Conservation (phyloP, 1,284 basidiomycete genomes). For the Fomitiporia mediterranea region DNA sequence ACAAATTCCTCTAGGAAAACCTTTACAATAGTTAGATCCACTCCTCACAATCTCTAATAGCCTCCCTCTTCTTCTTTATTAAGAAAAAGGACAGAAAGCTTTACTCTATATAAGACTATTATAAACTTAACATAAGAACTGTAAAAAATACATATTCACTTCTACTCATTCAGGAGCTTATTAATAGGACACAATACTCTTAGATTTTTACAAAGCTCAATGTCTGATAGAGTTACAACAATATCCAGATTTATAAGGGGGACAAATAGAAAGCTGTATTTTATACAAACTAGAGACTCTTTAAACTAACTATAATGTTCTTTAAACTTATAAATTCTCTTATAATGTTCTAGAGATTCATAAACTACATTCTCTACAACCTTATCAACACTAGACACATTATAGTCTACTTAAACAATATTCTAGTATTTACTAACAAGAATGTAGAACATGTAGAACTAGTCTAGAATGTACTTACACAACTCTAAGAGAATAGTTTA, state of each 20-base stretch:
- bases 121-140: constrained; percentile 33
- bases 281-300: not conserved
- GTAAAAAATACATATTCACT: constrained; percentile 35
- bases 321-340: not conserved
- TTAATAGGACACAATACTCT: constrained; percentile 29
- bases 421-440: not conserved
- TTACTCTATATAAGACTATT: constrained; percentile 32
- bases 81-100: not conserved
- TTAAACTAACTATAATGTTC: not conserved
- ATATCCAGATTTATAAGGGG: not conserved
- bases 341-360: not conserved
- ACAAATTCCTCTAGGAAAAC: not conserved
- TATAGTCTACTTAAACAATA: not conserved
- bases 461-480: not conserved
- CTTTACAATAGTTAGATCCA: not conserved
- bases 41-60: not conserved
- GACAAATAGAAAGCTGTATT: not conserved
- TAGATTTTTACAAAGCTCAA: constrained; percentile 36
- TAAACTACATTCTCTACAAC: not conserved
- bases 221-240: constrained; percentile 31
- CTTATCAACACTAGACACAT: not conserved
- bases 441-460: not conserved
- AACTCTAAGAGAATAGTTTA: not conserved
- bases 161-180: constrained; percentile 33
- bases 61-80: not conserved